Base-by-base conservation (phyloP, 2,329 filamentous ascomycete genomes). In the Tolypocladium cylindrosporum region DNA sequence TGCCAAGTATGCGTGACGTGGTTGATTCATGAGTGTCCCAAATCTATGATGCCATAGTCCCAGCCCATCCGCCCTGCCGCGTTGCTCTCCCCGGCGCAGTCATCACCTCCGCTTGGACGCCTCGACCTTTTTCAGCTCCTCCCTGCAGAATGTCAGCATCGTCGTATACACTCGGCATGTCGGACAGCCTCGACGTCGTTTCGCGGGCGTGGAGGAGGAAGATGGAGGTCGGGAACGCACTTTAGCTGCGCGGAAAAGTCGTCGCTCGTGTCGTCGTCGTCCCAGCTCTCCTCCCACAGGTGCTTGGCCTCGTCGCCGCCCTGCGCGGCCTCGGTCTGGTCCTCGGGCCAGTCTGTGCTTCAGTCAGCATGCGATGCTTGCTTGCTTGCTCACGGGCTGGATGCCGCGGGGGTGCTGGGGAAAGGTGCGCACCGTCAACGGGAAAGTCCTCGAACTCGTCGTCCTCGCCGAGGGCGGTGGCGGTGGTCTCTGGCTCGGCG, bases 381-480 rank as follows among this genome's bases (percentile, higher is more conserved):
- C 21, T 6, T 27, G 14, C 27, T 16, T 31, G 27, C 27, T 6
- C 27, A 3, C 27, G 27, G 27, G 27, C 24, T 27, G 24, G 16
- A 19, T 5, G 4, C 6, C 0, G 27, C 2, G 36, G 11, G 40
- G 11, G 16, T 34, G 7, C 31, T 7, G 31, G 31, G 31, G 31
- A 9, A 34, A 54, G 4, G 16, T 1, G 69, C 78, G 48, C 76
- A 96, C 94, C 91, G 77, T 99, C 93, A 58, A 96, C 89, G 34
- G 94, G 94, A 70, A 99, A 99, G 74, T 99, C 94, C 72, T 99
- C 94, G 69, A 99, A 99, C 78, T 99, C 94, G 74, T 99, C 94
- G 70, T 99, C 94, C 73, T 99, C 94, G 74, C 96, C 94, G 36
- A 97, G 82, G 59, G 89, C 83, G 40, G 87, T 66, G 68, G 84